A percentile compares a stretch with the other conserved stretches of the same genome.
Conservation (phyloP, 768 basidiomycete genomes). For the Suillus clintonianus region DNA sequence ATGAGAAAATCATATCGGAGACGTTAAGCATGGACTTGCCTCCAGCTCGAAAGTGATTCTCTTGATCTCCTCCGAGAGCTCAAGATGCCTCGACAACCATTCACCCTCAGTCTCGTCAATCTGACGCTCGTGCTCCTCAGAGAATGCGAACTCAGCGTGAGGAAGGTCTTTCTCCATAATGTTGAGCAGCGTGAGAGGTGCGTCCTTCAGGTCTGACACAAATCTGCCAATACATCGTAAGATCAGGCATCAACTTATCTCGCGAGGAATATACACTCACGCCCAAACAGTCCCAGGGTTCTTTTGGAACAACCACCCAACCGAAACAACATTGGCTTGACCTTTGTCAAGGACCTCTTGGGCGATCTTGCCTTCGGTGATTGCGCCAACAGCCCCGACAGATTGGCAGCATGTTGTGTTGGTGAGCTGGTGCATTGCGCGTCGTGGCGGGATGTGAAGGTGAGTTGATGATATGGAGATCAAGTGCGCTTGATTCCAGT, state of each 20-base stretch:
- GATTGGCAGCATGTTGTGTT: slow-evolving; percentile 90
- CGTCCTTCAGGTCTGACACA: slow-evolving; percentile 61
- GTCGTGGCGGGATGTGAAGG: slow-evolving; percentile 67
- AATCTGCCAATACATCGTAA: slow-evolving; percentile 25
- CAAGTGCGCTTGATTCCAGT: slow-evolving; percentile 29
- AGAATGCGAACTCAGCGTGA: too few species aligned
- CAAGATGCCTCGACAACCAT: slow-evolving; percentile 50
- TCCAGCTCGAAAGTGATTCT: slow-evolving; percentile 62
- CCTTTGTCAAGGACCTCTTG: slow-evolving; percentile 45
- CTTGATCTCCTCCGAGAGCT: slow-evolving; percentile 56
- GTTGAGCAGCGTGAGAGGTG: too few species aligned
- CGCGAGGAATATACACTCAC: slow-evolving; percentile 15
- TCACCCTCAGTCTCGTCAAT: slow-evolving; percentile 55
- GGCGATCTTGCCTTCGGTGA: slow-evolving; percentile 40
- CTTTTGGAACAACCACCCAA: slow-evolving; percentile 59
- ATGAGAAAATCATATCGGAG: background rate
- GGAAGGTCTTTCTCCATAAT: too few species aligned
- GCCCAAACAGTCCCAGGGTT: slow-evolving; percentile 52
- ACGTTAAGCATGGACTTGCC: slow-evolving; percentile 41
- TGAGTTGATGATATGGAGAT: slow-evolving; percentile 72
- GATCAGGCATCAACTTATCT: background rate
- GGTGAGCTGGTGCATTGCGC: slow-evolving; percentile 69
- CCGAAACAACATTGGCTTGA: slow-evolving; percentile 47
- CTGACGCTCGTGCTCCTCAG: slow-evolving; percentile 48
- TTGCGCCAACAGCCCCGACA: slow-evolving; percentile 25